phyloP scores from a whole-genome alignment of 306 rosid species.

The Pyrus pyrifolia region DNA sequence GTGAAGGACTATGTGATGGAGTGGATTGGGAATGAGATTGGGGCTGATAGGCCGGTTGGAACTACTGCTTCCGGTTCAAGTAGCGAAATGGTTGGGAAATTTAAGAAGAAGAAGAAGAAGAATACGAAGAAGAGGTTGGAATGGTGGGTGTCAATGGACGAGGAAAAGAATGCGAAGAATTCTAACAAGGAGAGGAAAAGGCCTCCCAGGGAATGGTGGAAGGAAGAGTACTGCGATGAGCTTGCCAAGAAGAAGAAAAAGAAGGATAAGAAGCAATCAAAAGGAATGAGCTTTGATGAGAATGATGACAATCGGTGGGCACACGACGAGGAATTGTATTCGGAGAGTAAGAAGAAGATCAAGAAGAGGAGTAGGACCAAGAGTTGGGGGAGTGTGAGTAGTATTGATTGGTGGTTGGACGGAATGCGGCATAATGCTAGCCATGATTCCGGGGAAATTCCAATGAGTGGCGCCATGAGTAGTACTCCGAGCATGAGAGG shows the following conservation, averaged over 20 bases:
- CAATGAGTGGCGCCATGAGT: constrained; percentile 81
- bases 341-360: constrained; percentile 45
- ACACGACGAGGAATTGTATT: constrained; percentile 47
- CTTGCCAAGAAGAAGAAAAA: constrained; percentile 54
- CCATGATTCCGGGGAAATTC: constrained; percentile 74
- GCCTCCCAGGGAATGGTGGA: constrained; percentile 95
- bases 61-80: constrained; percentile 15
- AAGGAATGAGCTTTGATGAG: constrained; percentile 36
- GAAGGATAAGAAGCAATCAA: constrained; percentile 42
- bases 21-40: constrained; percentile 85
- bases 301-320: constrained; percentile 52
- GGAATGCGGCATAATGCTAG: constrained; percentile 59
- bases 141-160: constrained; percentile 94
- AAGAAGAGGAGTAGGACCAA: constrained; percentile 29
- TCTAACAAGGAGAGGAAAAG: constrained; percentile 53
- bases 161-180: constrained; percentile 32
- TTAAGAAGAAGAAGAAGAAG: constrained; percentile 32
- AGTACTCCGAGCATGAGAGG: constrained; percentile 98
- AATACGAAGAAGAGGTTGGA: constrained; percentile 51
- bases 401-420: constrained; percentile 78
- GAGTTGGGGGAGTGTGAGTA: constrained; percentile 51
- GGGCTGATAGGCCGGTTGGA: constrained; percentile 40
- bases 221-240: constrained; percentile 77
- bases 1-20: constrained; percentile 85
- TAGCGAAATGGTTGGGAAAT: constrained; percentile 17